Conservation (phyloP, 768 basidiomycete species). For the Glaciozyma antarctica region DNA sequence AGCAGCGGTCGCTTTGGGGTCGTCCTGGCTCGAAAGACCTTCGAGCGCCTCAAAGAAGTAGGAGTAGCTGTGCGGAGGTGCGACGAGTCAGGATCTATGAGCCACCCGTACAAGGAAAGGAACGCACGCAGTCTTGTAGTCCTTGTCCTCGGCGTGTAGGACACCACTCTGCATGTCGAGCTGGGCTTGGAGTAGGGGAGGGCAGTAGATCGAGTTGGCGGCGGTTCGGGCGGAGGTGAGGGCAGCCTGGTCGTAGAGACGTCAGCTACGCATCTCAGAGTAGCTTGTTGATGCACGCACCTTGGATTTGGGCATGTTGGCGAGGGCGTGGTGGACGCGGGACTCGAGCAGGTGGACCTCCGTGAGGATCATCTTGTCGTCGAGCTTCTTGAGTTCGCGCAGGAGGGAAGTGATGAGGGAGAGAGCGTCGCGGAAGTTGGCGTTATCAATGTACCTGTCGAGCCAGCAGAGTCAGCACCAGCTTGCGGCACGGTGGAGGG, state of each 20-base stretch:
- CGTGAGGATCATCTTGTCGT: constrained; percentile 96
- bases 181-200: constrained; percentile 54
- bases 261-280: background rate
- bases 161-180: constrained; percentile 66
- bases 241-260: constrained; percentile 51
- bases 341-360: constrained; percentile 93
- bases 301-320: constrained; percentile 84
- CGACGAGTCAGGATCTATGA: background rate
- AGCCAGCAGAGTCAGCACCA: background rate
- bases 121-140: constrained; percentile 71
- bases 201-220: constrained; percentile 91
- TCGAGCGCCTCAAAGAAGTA: constrained; percentile 98
- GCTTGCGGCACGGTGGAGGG: background rate
- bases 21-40: constrained; percentile 67
- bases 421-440: constrained; percentile 68
- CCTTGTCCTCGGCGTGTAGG: constrained; percentile 92
- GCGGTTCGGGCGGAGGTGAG: constrained; percentile 84
- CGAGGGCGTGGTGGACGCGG: constrained; percentile 76
- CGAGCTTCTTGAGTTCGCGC: constrained; percentile 79
- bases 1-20: constrained; percentile 65
- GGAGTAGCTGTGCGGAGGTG: constrained; percentile 51
- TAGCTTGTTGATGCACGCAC: constrained; percentile 41
- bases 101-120: background rate
- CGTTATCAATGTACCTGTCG: constrained; percentile 51
- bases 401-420: constrained; percentile 75